Evolutionary conservation across 352 stramenopile genomes (phyloP).

Genomic region (Pythium brachiatum): DNA sequence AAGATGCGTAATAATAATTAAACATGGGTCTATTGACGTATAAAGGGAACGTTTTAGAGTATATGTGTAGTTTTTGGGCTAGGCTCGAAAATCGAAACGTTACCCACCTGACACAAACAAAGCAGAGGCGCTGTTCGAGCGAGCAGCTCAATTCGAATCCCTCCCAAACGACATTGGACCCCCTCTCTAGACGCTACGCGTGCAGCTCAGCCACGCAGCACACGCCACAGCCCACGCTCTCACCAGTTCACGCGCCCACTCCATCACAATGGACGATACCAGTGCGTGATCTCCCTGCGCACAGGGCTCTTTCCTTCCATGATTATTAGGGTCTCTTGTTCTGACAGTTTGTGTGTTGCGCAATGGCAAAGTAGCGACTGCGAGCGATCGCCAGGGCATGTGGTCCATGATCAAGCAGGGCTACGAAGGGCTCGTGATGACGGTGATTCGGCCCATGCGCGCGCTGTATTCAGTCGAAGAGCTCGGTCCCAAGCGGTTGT

Average conservation of each 20-base stretch:
- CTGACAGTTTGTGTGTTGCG: constrained; percentile 1
- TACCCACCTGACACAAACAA: constrained; percentile 1
- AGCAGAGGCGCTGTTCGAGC: neutral
- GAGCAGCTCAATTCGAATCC: constrained; percentile 6
- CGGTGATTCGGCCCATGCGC: constrained; percentile 72
- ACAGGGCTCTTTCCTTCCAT: neutral
- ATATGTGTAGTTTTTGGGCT: neutral
- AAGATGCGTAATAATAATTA: neutral
- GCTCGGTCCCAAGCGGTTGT: constrained; percentile 52
- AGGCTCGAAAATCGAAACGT: constrained; percentile 1
- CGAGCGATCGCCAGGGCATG: constrained; percentile 60
- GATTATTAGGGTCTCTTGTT: neutral
- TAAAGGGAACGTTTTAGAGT: no score
- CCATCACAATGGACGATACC: constrained; percentile 23
- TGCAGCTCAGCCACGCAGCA: no score
- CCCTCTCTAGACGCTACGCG: no score
- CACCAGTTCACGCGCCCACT: neutral
- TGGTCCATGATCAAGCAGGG: constrained; percentile 81
- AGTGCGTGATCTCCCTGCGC: constrained; percentile 8
- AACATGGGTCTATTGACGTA: neutral
- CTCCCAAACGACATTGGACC: no score
- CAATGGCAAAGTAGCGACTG: constrained; percentile 16
- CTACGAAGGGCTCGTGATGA: constrained; percentile 80
- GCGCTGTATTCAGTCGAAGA: constrained; percentile 62
- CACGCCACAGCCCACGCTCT: neutral